Evolutionary conservation across 768 basidiomycete species (phyloP).

Genomic region (Butyriboletus loyo): DNA sequence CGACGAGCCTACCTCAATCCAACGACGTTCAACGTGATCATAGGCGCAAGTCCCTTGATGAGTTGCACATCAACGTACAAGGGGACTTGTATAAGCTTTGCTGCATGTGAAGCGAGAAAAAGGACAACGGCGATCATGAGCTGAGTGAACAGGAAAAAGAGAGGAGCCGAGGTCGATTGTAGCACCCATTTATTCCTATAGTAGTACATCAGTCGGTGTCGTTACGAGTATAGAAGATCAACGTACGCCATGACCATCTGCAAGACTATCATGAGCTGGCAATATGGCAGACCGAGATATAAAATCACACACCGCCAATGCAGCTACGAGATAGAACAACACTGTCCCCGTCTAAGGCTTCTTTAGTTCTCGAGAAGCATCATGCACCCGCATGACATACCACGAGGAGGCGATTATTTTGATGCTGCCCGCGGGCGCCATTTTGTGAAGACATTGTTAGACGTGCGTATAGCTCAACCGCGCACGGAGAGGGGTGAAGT

Average conservation of each 20-base stretch:
- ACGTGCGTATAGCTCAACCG: background rate
- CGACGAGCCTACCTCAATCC: conserved; percentile 67
- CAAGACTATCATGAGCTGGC: background rate
- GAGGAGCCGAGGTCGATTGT: conserved; percentile 64
- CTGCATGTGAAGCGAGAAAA: conserved; percentile 59
- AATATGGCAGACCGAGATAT: background rate
- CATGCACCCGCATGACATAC: conserved; percentile 20
- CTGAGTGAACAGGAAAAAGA: conserved; percentile 86
- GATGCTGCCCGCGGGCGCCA: conserved; percentile 29
- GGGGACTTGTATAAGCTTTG: conserved; percentile 66
- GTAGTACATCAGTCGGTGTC: conserved; percentile 8
- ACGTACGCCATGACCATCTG: conserved; percentile 90
- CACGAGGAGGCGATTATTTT: conserved; percentile 31
- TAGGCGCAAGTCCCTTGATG: conserved; percentile 71
- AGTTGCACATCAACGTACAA: conserved; percentile 61
- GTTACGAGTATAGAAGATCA: conserved; percentile 20
- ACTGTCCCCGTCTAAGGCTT: conserved; percentile 64
- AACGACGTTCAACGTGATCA: conserved; percentile 74
- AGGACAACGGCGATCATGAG: conserved; percentile 76
- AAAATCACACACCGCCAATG: conserved; percentile 64
- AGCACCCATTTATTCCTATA: conserved; percentile 90
- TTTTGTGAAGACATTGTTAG: conserved; percentile 26
- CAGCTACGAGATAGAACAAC: conserved; percentile 85
- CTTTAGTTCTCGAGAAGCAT: conserved; percentile 4
- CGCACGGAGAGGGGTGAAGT: background rate